Base-by-base conservation (phyloP, 192 early-diverging fungal genomes). In the Coemansia sp. region DNA sequence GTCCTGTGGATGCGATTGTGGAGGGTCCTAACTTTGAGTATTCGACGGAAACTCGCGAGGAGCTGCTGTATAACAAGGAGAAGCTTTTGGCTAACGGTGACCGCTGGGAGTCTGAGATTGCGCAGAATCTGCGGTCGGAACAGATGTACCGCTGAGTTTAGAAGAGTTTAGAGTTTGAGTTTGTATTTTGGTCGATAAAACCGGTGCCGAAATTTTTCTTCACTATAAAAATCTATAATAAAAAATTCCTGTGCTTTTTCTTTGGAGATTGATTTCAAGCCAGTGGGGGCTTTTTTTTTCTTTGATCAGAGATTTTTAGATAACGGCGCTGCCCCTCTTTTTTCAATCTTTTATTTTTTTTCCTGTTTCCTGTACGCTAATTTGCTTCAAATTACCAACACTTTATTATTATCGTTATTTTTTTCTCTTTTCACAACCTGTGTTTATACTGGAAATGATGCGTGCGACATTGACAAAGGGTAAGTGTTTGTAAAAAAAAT, bases 21-120 rank as follows among this genome's bases (percentile, higher is more conserved):
- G 96, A 95, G 84, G 90, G 91, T 33, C 93, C 94, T 65, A 98
- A 98, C 83, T 96, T 93, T 84, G 96, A 98, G 78, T 95, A 91
- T 74, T 85, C 94, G 31, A 96, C 95, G 2, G 96, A 98, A 84
- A 95, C 96, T 32, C 93, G 93, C 72, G 96, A 98, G 84, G 96
- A 98, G 80, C 85, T 98, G 56, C 84, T 98, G 61, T 96, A 96
- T 79, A 98, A 98, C 87, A 98, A 98, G 88, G 93, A 94, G 66
- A 96, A 96, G 85, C 84, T 98, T 10, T 80, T 98, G 64, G 88
- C 93, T 32, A 98, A 98, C 71, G 96, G 96, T 69, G 96, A 98
- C 80, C 95, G 95, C 84, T 98, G 96, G 95, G 96, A 98, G 82
- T 89, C 93, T 32, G 90, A 92, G 64, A 87, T 93, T 84, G 90